Percentiles rank a stretch among this genome's conserved stretches.
These are phyloP conservation scores for Cymbopogon flexuosus DNA, from an alignment of 202 grass and related monocot species.

Conservation along the genomic window DNA sequence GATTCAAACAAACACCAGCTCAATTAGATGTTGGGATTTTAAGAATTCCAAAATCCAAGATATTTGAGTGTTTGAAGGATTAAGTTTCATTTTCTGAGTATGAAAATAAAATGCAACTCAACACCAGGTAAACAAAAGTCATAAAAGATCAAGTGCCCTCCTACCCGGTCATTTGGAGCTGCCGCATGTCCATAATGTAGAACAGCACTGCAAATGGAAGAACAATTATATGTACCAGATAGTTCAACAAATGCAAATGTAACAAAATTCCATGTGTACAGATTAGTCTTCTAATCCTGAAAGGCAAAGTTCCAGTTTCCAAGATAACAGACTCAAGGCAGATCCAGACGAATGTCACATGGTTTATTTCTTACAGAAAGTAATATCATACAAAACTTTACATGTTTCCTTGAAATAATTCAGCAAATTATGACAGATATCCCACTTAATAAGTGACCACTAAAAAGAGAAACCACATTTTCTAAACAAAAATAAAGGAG, in stretches of 20 bases:
- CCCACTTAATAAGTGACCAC: neutral
- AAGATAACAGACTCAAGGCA: neutral
- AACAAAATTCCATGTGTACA: neutral
- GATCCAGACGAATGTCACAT: neutral
- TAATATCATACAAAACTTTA: neutral
- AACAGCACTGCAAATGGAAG: conserved; percentile 69
- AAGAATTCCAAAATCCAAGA: neutral
- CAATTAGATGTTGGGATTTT: conserved; percentile 5
- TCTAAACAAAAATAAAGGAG: neutral
- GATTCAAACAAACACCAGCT: neutral
- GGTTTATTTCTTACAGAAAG: neutral
- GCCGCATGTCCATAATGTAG: conserved; percentile 90
- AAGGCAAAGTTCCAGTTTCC: conserved; percentile 1
- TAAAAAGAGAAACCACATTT: neutral
- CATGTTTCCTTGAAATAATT: neutral
- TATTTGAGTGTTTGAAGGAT: neutral
- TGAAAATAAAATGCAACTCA: neutral
- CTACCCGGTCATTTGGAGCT: conserved; percentile 97
- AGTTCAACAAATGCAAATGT: conserved; percentile 24
- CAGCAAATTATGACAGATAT: neutral
- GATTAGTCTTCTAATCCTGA: conserved; percentile 11
- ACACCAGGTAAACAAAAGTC: neutral
- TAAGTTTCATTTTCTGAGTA: conserved; percentile 11
- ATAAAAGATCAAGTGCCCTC: conserved; percentile 42
- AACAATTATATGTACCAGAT: conserved; percentile 28